Evolutionary conservation across 2,329 filamentous ascomycete species (phyloP).

Genomic region (Scedosporium apiospermum): DNA sequence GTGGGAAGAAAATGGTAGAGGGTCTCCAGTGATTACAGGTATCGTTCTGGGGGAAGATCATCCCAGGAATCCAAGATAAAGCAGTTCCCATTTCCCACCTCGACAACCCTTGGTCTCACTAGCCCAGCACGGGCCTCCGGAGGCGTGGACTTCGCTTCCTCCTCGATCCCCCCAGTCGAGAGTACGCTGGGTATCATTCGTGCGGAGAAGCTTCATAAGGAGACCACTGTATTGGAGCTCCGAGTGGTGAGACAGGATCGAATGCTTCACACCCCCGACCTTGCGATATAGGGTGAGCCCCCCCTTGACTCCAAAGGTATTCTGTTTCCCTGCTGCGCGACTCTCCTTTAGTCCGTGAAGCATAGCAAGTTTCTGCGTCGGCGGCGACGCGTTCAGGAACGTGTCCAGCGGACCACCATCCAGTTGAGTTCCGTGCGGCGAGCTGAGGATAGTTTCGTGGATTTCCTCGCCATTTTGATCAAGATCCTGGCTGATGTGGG

Average conservation of each 20-base stretch:
- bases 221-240: slow-evolving; percentile 10
- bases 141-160: slow-evolving; percentile 8
- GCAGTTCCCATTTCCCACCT: neutral
- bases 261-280: slow-evolving; percentile 13
- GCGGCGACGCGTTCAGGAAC: slow-evolving; percentile 12
- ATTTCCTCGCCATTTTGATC: slow-evolving; percentile 3
- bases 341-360: slow-evolving; percentile 16
- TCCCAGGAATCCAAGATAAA: neutral
- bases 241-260: slow-evolving; percentile 12
- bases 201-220: slow-evolving; percentile 11
- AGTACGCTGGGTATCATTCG: slow-evolving; percentile 11
- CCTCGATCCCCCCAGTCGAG: slow-evolving; percentile 13
- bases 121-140: neutral
- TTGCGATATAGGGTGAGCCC: slow-evolving; percentile 14
- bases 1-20: neutral
- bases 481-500: slow-evolving; percentile 5
- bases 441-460: slow-evolving; percentile 14
- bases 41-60: neutral
- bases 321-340: slow-evolving; percentile 5
- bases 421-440: slow-evolving; percentile 13
- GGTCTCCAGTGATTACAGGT: neutral
- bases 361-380: slow-evolving; percentile 15
- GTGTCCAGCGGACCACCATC: slow-evolving; percentile 12
- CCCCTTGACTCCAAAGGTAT: slow-evolving; percentile 7
- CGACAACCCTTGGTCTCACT: slow-evolving; percentile 1